These are phyloP conservation scores for Rhodamnia argentea DNA, from an alignment of 345 rosid species.

Conservation along the genomic window DNA sequence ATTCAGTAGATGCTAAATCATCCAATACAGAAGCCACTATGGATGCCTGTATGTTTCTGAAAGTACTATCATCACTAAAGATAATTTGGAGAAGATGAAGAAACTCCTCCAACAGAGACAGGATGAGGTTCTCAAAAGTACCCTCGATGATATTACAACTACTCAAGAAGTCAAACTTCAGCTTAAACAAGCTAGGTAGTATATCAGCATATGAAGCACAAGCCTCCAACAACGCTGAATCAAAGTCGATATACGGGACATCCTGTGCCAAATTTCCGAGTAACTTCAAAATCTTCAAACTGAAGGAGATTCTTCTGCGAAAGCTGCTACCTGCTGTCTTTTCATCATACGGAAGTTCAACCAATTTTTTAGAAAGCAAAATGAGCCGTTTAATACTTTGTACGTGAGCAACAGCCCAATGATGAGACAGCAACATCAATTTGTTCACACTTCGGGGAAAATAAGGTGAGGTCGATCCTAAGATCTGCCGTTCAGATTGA, in stretches of 20 bases:
- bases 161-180: slow-evolving; percentile 50
- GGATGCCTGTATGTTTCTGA: slow-evolving; percentile 62
- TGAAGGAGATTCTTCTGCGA: slow-evolving; percentile 42
- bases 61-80: slow-evolving; percentile 47
- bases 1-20: slow-evolving; percentile 55
- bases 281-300: slow-evolving; percentile 72
- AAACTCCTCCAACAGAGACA: slow-evolving; percentile 71
- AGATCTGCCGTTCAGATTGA: slow-evolving; percentile 43
- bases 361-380: slow-evolving; percentile 47
- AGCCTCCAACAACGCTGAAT: slow-evolving; percentile 48
- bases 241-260: slow-evolving; percentile 50
- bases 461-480: slow-evolving; percentile 24
- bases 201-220: slow-evolving; percentile 57
- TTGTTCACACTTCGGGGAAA: slow-evolving; percentile 39
- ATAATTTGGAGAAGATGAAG: slow-evolving; percentile 62
- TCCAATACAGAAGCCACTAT: slow-evolving; percentile 59
- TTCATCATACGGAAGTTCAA: slow-evolving; percentile 55
- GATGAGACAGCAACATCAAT: slow-evolving; percentile 56
- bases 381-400: slow-evolving; percentile 51
- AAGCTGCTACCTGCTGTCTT: slow-evolving; percentile 38
- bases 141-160: slow-evolving; percentile 49
- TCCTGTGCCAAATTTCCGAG: slow-evolving; percentile 57
- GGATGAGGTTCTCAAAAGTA: slow-evolving; percentile 57
- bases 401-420: slow-evolving; percentile 73
- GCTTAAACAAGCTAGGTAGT: slow-evolving; percentile 47